Conservation (phyloP, 2,329 filamentous ascomycete genomes). For the Ophiostoma quercus region DNA sequence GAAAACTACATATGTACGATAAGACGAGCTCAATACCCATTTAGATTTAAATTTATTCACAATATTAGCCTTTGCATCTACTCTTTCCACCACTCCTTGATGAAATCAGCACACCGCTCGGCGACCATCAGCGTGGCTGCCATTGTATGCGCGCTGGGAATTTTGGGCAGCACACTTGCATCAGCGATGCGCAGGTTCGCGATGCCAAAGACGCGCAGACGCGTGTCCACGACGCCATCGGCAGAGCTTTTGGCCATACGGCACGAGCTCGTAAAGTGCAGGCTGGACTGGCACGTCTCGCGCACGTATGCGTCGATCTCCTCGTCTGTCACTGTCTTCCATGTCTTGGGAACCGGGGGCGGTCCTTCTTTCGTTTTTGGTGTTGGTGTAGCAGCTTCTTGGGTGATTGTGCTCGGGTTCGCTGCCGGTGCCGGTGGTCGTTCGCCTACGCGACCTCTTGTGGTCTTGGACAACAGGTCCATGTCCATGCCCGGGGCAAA, state of each 20-base stretch:
- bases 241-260: slow-evolving; percentile 32
- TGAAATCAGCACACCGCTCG: slow-evolving; percentile 33
- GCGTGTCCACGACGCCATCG: slow-evolving; percentile 30
- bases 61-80: background rate
- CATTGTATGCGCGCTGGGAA: slow-evolving; percentile 33
- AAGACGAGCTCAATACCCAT: slow-evolving; percentile 3
- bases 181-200: slow-evolving; percentile 29
- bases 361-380: background rate
- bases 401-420: background rate
- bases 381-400: background rate
- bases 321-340: slow-evolving; percentile 31
- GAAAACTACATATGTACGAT: slow-evolving; percentile 8
- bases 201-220: slow-evolving; percentile 30
- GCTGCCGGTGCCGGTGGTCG: background rate
- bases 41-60: background rate
- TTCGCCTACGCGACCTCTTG: slow-evolving; percentile 4
- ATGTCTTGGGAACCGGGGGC: slow-evolving; percentile 24
- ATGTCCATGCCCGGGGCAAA: slow-evolving; percentile 31
- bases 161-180: slow-evolving; percentile 33
- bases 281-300: slow-evolving; percentile 27
- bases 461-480: slow-evolving; percentile 22
- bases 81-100: slow-evolving; percentile 27
- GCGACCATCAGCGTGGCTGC: slow-evolving; percentile 33
- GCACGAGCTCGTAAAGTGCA: slow-evolving; percentile 41
- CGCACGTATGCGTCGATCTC: slow-evolving; percentile 33